Conservation (phyloP, 164 flowering plant genomes). For the Liquidambar formosana region DNA sequence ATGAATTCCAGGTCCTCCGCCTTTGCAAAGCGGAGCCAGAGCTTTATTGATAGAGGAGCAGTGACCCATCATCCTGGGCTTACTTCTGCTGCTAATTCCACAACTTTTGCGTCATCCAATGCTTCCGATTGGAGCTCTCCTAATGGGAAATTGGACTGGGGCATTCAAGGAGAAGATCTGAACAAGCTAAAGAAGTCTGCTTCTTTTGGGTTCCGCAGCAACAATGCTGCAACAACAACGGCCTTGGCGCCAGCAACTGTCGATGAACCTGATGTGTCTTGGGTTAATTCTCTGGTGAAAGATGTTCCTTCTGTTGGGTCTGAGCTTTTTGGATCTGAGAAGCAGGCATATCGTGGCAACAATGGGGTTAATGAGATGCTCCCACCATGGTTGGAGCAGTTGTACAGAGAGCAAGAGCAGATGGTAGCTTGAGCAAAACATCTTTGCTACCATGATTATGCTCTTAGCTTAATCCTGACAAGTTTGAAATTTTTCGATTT, state of each 20-base stretch:
- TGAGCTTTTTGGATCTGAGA: constrained; percentile 23
- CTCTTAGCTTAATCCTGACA: constrained; percentile 22
- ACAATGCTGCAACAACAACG: constrained; percentile 8
- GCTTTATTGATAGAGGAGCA: constrained; percentile 69
- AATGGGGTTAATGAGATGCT: constrained; percentile 37
- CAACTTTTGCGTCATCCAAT: constrained; percentile 33
- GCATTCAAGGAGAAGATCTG: constrained; percentile 72
- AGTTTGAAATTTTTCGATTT: constrained; percentile 18
- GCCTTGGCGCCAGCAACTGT: constrained; percentile 13
- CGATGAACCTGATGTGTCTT: constrained; percentile 83
- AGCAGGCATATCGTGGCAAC: constrained; percentile 22
- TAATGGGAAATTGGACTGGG: constrained; percentile 86
- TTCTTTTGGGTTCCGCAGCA: constrained; percentile 68
- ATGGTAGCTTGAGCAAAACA: constrained; percentile 62
- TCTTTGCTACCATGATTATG: not conserved
- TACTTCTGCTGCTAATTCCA: constrained; percentile 26
- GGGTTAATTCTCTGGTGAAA: constrained; percentile 85
- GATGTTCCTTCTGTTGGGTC: constrained; percentile 49
- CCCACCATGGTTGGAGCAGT: constrained; percentile 71
- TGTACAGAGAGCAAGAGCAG: constrained; percentile 94
- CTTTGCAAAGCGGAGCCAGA: constrained; percentile 83
- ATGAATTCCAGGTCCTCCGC: constrained; percentile 78
- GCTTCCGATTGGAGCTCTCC: constrained; percentile 84
- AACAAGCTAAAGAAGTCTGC: constrained; percentile 80
- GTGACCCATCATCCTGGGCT: constrained; percentile 28